Evolutionary conservation across 1,284 basidiomycete genomes (phyloP), one percentile per base, ranked within the genome.

Genomic region (Ceratorhiza oryzae-sativae): DNA sequence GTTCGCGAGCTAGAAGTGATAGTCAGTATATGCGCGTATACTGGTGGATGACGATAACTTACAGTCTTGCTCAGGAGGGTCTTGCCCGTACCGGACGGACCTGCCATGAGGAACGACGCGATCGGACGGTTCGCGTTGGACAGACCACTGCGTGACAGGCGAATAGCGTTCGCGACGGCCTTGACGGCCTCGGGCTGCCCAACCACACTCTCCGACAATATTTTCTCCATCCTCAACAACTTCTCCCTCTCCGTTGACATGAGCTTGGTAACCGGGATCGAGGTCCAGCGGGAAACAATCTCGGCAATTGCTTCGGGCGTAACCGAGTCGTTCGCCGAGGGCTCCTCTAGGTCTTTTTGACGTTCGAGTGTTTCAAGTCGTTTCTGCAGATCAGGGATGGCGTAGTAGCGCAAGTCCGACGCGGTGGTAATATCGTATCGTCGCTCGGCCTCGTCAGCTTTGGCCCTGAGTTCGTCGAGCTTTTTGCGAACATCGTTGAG

Each of bases 371-470:
- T 80, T 25, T 80, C 80, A 72, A 98, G 86, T 60, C 90, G 89
- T 70, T 84, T 81, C 79, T 95, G 90, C n/a, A 97, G 84, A 77
- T 98, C 94, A 13, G 97, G 97, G 49, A 99, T 87, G 10, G 95
- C 95, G 78, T 93, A 95, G 82, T 95, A 97, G 70, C 91, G 90
- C 74, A 98, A 83, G 79, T 98, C 97, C 65, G 95, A 95, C 9
- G 93, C 93, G 2, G 92, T 92, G 0, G 88, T 87, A 70, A 97
- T 86, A 77, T 95, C 94, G 77, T 87, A 90, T 79, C 88, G 88
- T 79, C 97, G 86, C 80, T 98, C 95, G 6, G 97, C 97, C 60
- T 97, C 95, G 76, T 97, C 94, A 0, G 93, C 91, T 83, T 98
- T 99, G 25, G 91, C 90, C 76, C 90, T 92, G 49, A 99, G 84